These are phyloP conservation scores for Penicillium macrosclerotiorum DNA, from an alignment of 495 filamentous ascomycete species.

Conservation along the genomic window DNA sequence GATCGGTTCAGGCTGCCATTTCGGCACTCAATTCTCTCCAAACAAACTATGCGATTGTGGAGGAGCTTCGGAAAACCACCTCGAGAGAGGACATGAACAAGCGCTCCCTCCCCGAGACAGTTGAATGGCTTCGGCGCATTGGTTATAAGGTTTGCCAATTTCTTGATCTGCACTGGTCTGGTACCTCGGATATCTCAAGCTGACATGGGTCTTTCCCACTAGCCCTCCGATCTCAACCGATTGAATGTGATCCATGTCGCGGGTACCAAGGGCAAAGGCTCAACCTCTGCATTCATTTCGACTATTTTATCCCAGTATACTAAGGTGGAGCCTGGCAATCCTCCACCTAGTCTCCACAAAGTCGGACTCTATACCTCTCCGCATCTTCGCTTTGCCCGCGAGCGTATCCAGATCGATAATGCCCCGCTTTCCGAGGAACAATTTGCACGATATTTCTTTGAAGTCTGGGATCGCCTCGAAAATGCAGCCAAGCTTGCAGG, in stretches of 20 bases:
- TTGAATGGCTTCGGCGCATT: slow-evolving; percentile 70
- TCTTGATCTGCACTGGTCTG: background rate
- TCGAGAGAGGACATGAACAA: slow-evolving; percentile 67
- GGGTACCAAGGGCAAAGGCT: slow-evolving; percentile 91
- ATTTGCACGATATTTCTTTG: slow-evolving; percentile 85
- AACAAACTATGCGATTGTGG: slow-evolving; percentile 75
- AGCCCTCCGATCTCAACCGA: slow-evolving; percentile 72
- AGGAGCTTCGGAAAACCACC: slow-evolving; percentile 60
- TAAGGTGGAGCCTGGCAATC: slow-evolving; percentile 29
- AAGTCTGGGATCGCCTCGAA: slow-evolving; percentile 80
- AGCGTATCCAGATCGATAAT: slow-evolving; percentile 83
- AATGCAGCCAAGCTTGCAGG: slow-evolving; percentile 46
- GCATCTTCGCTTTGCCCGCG: slow-evolving; percentile 81
- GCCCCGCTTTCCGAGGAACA: slow-evolving; percentile 67
- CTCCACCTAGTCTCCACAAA: slow-evolving; percentile 44
- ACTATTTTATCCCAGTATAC: slow-evolving; percentile 60
- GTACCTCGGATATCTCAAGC: background rate
- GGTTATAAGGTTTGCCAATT: slow-evolving; percentile 69
- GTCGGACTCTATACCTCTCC: slow-evolving; percentile 88
- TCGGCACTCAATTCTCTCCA: slow-evolving; percentile 86
- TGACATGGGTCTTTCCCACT: slow-evolving; percentile 11
- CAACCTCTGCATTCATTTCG: slow-evolving; percentile 51
- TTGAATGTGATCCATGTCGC: slow-evolving; percentile 82
- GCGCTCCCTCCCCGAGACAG: slow-evolving; percentile 69
- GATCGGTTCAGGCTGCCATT: slow-evolving; percentile 63